Evolutionary conservation across 805 yeast genomes (phyloP), one percentile per base, ranked within the genome.

Genomic region (Jamesozyma gamospora): DNA sequence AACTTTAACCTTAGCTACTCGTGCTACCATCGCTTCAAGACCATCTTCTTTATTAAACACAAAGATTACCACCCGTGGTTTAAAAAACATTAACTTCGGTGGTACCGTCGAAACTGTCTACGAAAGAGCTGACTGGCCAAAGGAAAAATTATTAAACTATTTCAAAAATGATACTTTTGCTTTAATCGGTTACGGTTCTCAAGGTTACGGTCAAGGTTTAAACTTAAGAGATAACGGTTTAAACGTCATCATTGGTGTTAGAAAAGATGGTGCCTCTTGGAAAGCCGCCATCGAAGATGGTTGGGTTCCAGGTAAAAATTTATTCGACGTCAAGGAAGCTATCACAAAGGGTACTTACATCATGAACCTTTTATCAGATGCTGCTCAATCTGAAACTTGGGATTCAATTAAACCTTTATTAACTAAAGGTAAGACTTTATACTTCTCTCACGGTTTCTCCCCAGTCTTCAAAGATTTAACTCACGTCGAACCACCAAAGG

Each of bases 301-400:
- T 60, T 92, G 98, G 98, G 95, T 92, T 56, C 96, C 96, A 68
- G 98, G 98, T 67, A 85, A 90, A 76, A 92, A 82, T 79, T 77
- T 92, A 67, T 92, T 92, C 69, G 88, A 82, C 51, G 96, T 92
- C 53, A 74, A 75, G 53, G 97, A 90, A 74, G 98, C 98, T 58
- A 80, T 92, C 65, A 55, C 65, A 59, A 82, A 75, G 67, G 98
- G 98, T 75, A 82, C 96, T 60, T 79, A 79, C 67, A 72, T 92
- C 68, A 90, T 92, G 97, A 90, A 92, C 83, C 77, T 92, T 72
- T 78, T 92, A 61, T 88, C 97, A 41, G 98, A 92, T 65, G 98
- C 98, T 64, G 97, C 98, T 58, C 98, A 92, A 76, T 86, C 96
- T 53, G 97, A 94, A 75, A 92, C 98, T 55, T 92, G 98, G 98